Base-by-base conservation (phyloP, 2,329 filamentous ascomycete species). In the Ophiostoma tasmaniense region DNA sequence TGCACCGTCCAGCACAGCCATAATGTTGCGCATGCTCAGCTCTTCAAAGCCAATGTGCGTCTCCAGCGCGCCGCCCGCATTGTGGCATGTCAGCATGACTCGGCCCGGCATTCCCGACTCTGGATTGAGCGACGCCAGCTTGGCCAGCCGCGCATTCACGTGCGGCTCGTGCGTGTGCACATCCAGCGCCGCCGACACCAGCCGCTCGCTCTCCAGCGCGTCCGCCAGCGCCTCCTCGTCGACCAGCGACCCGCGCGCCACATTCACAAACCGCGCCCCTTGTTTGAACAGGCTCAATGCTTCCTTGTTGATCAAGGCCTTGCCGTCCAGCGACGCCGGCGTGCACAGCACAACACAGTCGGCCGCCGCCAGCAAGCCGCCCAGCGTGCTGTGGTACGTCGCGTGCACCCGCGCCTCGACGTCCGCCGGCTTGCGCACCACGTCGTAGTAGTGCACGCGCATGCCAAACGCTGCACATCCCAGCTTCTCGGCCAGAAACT, bases 211-310 rank as follows among this genome's bases (percentile, higher is more conserved):
- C 64, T 75, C 73, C 37, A 90, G 75, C 0, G 86, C 84, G 2
- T 76, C 77, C 37, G 88, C 79, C 62, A 90, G 75, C 1, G 83
- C 85, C 7, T 79, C 72, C 1, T 71, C 72, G 33, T 76, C 69
- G 17, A 77, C 70, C 8, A 75, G 68, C 0, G 67, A 59, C 39
- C 74, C 88, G 13, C 88, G 81, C 0, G 86, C 83, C 71, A 90
- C 87, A 73, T 90, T 90, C 70, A 87, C 81, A 5, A 87, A 76
- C 1, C 83, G 75, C 7, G 80, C 77, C 0, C 84, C 84, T 20
- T 72, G 76, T 74, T 86, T 86, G 75, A 86, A 83, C 70, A 78
- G 77, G 0, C 69, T 67, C 5, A 87, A 76, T 30, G 79, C 75
- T 13, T 52, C 39, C 1, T 55, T 55, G 50, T 55, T 55, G 50